These are phyloP conservation scores for Lactarius deliciosus DNA, from an alignment of 768 basidiomycete species.

Conservation along the genomic window DNA sequence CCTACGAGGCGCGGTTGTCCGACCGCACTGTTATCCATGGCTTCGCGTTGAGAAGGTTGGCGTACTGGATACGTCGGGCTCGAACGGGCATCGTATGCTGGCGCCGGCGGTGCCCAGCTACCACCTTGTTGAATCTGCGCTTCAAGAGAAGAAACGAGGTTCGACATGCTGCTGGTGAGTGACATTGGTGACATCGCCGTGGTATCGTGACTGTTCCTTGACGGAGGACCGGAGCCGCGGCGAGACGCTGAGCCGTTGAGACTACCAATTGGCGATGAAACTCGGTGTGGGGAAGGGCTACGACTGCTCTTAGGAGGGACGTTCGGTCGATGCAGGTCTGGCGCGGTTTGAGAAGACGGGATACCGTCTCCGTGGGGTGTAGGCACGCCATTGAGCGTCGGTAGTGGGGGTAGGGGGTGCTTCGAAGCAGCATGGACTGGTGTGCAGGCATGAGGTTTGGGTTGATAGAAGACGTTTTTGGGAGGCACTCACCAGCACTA, in stretches of 20 bases:
- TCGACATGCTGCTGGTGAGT: conserved; percentile 30
- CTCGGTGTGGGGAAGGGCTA: conserved; percentile 32
- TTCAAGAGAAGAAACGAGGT: conserved; percentile 34
- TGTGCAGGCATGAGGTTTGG: not conserved
- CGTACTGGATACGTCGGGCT: conserved; percentile 30
- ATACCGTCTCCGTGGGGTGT: conserved; percentile 14
- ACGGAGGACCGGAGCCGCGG: conserved; percentile 17
- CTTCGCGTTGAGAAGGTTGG: conserved; percentile 32
- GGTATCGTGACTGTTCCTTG: conserved; percentile 24
- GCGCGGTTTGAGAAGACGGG: conserved; percentile 28
- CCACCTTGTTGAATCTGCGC: conserved; percentile 36
- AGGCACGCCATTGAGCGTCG: conserved; percentile 40
- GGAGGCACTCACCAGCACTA: conserved; percentile 55
- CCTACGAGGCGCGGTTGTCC: not conserved
- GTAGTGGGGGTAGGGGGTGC: conserved; percentile 67
- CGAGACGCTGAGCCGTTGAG: conserved; percentile 3
- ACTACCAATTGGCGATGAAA: conserved; percentile 28
- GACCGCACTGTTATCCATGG: not conserved
- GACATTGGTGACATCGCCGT: conserved; percentile 10
- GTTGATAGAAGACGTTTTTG: not conserved
- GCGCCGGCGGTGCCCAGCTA: conserved; percentile 25
- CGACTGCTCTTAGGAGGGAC: conserved; percentile 15
- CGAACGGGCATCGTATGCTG: conserved; percentile 30
- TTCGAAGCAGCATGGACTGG: conserved; percentile 45
- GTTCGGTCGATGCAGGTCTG: conserved; percentile 21